Evolutionary conservation across 345 rosid species (phyloP), one percentile per base, ranked within the genome.

Genomic region (Ceriops zippeliana): DNA sequence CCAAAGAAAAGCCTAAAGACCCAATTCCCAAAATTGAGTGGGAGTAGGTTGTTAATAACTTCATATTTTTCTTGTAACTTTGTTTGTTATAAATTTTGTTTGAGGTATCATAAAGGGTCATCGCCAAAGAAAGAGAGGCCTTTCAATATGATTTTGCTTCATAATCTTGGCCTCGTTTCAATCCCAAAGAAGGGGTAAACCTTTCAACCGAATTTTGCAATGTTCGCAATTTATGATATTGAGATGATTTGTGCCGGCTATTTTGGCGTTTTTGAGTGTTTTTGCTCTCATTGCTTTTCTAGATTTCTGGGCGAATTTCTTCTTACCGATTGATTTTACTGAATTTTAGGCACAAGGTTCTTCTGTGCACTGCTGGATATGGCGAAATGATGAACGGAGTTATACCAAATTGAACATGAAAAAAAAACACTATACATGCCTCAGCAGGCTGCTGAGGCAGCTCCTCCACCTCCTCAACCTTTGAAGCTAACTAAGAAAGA

Each of bases 391-490:
- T 73, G 70, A 85, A 83, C 71, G 90, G 68, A 35, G 58, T 37
- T 52, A 42, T 72, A 30, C 24, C 61, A 73, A 81, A 75, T 70
- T 95, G 76, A 95, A 90, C 84, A 74, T 67, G 63, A 96, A 90
- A 61, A 95, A 90, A 77, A 75, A 90, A 24, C 42, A 91, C 89
- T 8, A 85, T 86, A 51, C 91, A 88, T 77, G 80, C 89, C 56
- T 61, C 93, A 95, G 79, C 96, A 96, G 24, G 97, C 98, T 65
- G 96, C 98, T 11, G 97, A 90, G 86, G 79, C 93, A 74, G 87
- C 96, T 56, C 96, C 96, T 72, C 97, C 97, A 5, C 93, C 98
- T 2, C 97, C 97, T 64, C 99, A 95, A 56, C 96, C 96, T 31
- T 74, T 89, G 75, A 91, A 91, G 80, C 83, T 91, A 62, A 91